Percentiles rank a stretch among this genome's conserved stretches.
Evolutionary conservation across 768 basidiomycete genomes (phyloP).

Genomic region (Suillus luteus): DNA sequence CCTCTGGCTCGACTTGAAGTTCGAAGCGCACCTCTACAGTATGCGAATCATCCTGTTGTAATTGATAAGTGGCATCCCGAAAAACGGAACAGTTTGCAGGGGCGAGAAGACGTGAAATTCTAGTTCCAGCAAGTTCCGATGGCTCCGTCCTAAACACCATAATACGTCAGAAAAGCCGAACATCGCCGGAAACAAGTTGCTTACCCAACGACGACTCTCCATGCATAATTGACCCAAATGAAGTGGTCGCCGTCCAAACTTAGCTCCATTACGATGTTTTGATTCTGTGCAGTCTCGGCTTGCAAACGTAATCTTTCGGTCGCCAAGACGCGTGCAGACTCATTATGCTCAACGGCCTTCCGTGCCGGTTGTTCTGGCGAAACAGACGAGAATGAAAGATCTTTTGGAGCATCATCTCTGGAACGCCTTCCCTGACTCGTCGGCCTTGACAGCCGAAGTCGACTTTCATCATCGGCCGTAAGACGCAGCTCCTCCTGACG

Average conservation of each 20-base stretch:
- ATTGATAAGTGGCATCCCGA: slow-evolving; percentile 78
- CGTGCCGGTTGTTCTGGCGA: slow-evolving; percentile 40
- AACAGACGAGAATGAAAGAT: slow-evolving; percentile 40
- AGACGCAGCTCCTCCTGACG: slow-evolving; percentile 40
- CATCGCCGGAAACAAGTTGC: slow-evolving; percentile 26
- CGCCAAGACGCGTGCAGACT: slow-evolving; percentile 82
- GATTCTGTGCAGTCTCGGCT: slow-evolving; percentile 93
- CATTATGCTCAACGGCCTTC: slow-evolving; percentile 58
- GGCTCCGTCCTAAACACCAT: slow-evolving; percentile 70
- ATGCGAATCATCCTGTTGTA: slow-evolving; percentile 90
- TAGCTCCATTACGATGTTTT: slow-evolving; percentile 95
- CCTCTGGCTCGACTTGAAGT: slow-evolving; percentile 69
- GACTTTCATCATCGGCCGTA: slow-evolving; percentile 35
- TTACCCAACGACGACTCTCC: slow-evolving; percentile 89
- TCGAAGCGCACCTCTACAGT: slow-evolving; percentile 93
- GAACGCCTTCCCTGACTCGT: slow-evolving; percentile 54
- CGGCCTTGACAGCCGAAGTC: slow-evolving; percentile 50
- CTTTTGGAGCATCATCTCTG: slow-evolving; percentile 60
- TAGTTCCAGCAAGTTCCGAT: slow-evolving; percentile 71
- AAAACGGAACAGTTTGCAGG: slow-evolving; percentile 83
- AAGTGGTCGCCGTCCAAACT: slow-evolving; percentile 93
- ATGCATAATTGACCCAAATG: slow-evolving; percentile 95
- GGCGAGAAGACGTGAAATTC: slow-evolving; percentile 80
- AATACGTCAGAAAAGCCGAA: slow-evolving; percentile 20
- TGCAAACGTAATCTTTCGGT: slow-evolving; percentile 87